These are phyloP conservation scores for Chrysopogon serrulatus DNA, from an alignment of 176 grass and related monocot genomes.

Conservation along the genomic window DNA sequence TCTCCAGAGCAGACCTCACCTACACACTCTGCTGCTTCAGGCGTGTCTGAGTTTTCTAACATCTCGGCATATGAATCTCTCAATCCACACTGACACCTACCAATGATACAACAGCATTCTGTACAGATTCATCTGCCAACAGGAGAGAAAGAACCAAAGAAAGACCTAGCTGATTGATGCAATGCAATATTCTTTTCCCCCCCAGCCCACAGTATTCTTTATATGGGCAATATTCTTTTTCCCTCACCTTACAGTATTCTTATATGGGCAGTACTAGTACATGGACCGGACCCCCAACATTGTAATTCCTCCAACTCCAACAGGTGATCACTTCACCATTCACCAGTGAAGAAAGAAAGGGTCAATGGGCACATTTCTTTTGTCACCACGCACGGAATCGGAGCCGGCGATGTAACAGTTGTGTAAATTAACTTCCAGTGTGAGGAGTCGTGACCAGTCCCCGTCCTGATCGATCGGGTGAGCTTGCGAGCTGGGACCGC, in stretches of 20 bases:
- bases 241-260: slow-evolving; percentile 8
- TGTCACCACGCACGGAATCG: neutral
- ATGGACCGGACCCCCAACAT: slow-evolving; percentile 6
- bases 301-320: neutral
- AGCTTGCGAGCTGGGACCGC: neutral
- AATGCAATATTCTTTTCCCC: slow-evolving; percentile 18
- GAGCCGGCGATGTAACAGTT: slow-evolving; percentile 25
- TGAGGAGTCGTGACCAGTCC: neutral
- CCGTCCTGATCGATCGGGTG: neutral
- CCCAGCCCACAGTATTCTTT: slow-evolving; percentile 12
- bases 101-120: neutral
- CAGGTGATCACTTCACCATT: neutral
- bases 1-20: neutral
- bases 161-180: neutral
- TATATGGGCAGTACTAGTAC: neutral
- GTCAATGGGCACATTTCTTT: slow-evolving; percentile 17
- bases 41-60: neutral
- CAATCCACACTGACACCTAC: slow-evolving; percentile 36
- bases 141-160: neutral
- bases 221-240: slow-evolving; percentile 20
- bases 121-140: slow-evolving; percentile 57
- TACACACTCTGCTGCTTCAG: neutral
- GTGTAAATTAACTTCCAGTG: slow-evolving; percentile 15
- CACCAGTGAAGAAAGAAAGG: neutral
- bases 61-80: slow-evolving; percentile 37